These are phyloP conservation scores for Tremella yokohamensis DNA, from an alignment of 768 basidiomycete species.

Conservation along the genomic window DNA sequence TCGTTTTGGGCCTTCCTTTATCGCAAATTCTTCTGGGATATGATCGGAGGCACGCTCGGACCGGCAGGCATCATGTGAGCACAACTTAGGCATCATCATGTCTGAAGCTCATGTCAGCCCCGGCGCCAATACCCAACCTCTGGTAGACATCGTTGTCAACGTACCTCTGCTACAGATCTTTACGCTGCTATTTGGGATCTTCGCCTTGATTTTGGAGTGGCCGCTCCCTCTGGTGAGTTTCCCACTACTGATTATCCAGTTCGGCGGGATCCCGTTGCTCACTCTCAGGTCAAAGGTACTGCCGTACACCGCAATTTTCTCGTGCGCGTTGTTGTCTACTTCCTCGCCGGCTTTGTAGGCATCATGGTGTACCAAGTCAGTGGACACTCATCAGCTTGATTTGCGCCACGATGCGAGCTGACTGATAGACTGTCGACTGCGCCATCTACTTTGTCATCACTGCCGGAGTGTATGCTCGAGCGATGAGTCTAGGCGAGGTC, in stretches of 20 bases:
- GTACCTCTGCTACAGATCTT: conserved; percentile 69
- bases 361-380: conserved; percentile 73
- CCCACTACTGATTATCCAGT: background rate
- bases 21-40: conserved; percentile 97
- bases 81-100: background rate
- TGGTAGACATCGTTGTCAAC: conserved; percentile 73
- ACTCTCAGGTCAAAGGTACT: conserved; percentile 46
- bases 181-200: conserved; percentile 61
- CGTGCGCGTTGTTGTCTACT: conserved; percentile 62
- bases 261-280: no score
- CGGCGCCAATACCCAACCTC: conserved; percentile 60
- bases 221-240: conserved; percentile 57
- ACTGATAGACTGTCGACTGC: conserved; percentile 70
- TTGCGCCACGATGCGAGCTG: background rate
- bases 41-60: conserved; percentile 69
- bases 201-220: conserved; percentile 66
- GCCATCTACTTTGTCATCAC: conserved; percentile 76
- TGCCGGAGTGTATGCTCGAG: conserved; percentile 63
- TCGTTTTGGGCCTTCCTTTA: conserved; percentile 74
- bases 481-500: conserved; percentile 64
- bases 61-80: conserved; percentile 47
- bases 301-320: conserved; percentile 65
- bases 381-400: conserved; percentile 24
- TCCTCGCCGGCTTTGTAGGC: conserved; percentile 63
- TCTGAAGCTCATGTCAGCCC: conserved; percentile 54